A percentile compares a stretch with the other conserved stretches of the same genome.
phyloP scores from a whole-genome alignment of 768 basidiomycete genomes.

The Pleurotus pulmonarius region DNA sequence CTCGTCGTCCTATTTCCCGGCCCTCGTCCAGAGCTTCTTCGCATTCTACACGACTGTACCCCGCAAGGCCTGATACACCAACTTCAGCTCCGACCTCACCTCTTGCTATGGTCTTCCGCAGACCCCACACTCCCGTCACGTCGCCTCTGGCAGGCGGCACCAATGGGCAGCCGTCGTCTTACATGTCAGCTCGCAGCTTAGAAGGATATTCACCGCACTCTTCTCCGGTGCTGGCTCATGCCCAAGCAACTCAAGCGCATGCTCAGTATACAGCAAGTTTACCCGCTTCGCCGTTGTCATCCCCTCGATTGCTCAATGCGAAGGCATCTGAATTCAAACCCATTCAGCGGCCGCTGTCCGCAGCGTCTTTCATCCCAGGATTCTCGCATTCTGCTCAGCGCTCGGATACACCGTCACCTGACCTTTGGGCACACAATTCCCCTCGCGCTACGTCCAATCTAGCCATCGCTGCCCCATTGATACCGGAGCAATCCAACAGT shows the following conservation, averaged over 20 bases:
- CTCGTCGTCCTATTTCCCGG: constrained; percentile 72
- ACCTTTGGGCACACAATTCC: constrained; percentile 80
- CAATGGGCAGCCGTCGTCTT: constrained; percentile 39
- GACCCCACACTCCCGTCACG: constrained; percentile 75
- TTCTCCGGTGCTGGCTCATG: constrained; percentile 61
- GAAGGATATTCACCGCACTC: constrained; percentile 59
- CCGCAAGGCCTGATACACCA: constrained; percentile 72
- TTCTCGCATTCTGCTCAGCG: constrained; percentile 38
- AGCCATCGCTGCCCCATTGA: constrained; percentile 86
- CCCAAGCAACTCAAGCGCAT: constrained; percentile 50
- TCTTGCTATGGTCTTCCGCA: constrained; percentile 66
- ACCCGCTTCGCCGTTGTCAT: constrained; percentile 80
- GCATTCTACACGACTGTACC: constrained; percentile 58
- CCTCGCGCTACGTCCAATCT: constrained; percentile 76
- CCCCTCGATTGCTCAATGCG: constrained; percentile 82
- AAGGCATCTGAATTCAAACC: constrained; percentile 91
- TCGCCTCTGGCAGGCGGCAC: constrained; percentile 70
- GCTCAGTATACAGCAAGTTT: constrained; percentile 76
- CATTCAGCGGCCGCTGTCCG: constrained; percentile 74
- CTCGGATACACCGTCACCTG: constrained; percentile 83
- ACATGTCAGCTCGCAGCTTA: constrained; percentile 41
- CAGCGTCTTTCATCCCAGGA: constrained; percentile 60
- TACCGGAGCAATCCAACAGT: constrained; percentile 72
- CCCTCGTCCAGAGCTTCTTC: constrained; percentile 79
- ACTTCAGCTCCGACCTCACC: constrained; percentile 75